Evolutionary conservation across 441 rosid genomes (phyloP).

Genomic region (Gossypium schwendimanii): DNA sequence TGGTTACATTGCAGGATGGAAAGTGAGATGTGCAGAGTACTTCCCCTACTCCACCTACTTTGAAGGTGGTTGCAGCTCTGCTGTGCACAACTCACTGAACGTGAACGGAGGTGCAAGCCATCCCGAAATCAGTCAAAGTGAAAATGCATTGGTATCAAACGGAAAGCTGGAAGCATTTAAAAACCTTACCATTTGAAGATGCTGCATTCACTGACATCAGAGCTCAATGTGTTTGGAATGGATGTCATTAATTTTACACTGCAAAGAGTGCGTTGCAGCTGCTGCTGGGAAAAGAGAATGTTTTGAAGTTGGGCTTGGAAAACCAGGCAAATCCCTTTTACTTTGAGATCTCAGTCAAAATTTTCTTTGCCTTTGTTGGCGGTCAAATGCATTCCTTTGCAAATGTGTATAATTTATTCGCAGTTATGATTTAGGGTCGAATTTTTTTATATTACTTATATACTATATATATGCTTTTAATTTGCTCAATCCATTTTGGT

Average conservation of each 20-base stretch:
- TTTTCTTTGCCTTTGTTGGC: slow-evolving; percentile 13
- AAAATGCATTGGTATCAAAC: slow-evolving; percentile 44
- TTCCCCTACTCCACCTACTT: slow-evolving; percentile 75
- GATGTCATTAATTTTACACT: not conserved
- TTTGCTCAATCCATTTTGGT: slow-evolving; percentile 18
- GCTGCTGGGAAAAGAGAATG: not conserved
- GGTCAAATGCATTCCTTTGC: slow-evolving; percentile 34
- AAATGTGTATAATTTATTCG: slow-evolving; percentile 50
- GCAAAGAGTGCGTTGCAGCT: slow-evolving; percentile 14
- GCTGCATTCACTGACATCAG: slow-evolving; percentile 16
- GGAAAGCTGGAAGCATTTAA: slow-evolving; percentile 72
- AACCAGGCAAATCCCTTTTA: slow-evolving; percentile 6
- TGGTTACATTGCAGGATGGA: slow-evolving; percentile 67
- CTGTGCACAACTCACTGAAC: slow-evolving; percentile 41
- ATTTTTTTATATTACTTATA: not conserved
- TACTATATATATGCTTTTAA: not conserved
- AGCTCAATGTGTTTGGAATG: slow-evolving; percentile 8
- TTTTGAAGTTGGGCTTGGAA: slow-evolving; percentile 6
- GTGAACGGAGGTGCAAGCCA: slow-evolving; percentile 55
- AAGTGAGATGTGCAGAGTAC: slow-evolving; percentile 55
- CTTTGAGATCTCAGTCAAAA: slow-evolving; percentile 8
- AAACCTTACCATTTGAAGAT: slow-evolving; percentile 52
- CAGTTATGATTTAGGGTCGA: slow-evolving; percentile 18
- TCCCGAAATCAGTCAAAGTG: slow-evolving; percentile 31
- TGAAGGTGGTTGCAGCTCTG: slow-evolving; percentile 65